Evolutionary conservation across 805 yeast species (phyloP).

Genomic region (Candida ponderosae): DNA sequence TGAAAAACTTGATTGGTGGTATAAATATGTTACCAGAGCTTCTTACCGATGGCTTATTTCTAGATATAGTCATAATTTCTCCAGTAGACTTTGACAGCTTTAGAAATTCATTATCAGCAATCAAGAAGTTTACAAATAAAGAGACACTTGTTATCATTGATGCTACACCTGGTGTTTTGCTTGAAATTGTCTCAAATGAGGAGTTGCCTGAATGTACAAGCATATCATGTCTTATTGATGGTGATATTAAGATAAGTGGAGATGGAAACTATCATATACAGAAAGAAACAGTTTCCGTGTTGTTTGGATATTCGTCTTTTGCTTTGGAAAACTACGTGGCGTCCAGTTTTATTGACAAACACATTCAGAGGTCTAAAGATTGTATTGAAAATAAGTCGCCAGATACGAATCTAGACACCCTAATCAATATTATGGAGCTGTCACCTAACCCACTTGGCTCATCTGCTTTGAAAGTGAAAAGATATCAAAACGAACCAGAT

Average conservation of each 20-base stretch:
- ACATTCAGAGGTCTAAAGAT: not conserved
- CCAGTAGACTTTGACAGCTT: constrained; percentile 6
- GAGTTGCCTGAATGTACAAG: constrained; percentile 1
- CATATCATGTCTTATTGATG: not conserved
- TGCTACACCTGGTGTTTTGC: constrained; percentile 6
- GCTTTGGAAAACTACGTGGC: not conserved
- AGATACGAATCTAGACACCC: not conserved
- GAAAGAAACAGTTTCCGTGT: too few relatives aligned
- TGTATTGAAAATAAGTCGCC: too few relatives aligned
- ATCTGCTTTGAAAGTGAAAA: too few relatives aligned
- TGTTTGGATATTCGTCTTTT: not conserved
- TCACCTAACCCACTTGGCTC: too few relatives aligned
- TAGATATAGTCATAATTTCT: constrained; percentile 8
- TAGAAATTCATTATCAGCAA: not conserved
- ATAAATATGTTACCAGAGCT: not conserved
- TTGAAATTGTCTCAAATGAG: constrained; percentile 7
- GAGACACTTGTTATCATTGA: constrained; percentile 9
- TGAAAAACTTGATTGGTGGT: not conserved
- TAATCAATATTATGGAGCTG: too few relatives aligned
- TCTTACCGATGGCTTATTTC: not conserved
- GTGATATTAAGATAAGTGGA: not conserved
- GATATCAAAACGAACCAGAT: too few relatives aligned
- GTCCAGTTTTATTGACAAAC: not conserved
- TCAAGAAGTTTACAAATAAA: not conserved
- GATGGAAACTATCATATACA: not conserved